Conservation (phyloP, 805 yeast genomes). For the Kregervanrija fluxuum region DNA sequence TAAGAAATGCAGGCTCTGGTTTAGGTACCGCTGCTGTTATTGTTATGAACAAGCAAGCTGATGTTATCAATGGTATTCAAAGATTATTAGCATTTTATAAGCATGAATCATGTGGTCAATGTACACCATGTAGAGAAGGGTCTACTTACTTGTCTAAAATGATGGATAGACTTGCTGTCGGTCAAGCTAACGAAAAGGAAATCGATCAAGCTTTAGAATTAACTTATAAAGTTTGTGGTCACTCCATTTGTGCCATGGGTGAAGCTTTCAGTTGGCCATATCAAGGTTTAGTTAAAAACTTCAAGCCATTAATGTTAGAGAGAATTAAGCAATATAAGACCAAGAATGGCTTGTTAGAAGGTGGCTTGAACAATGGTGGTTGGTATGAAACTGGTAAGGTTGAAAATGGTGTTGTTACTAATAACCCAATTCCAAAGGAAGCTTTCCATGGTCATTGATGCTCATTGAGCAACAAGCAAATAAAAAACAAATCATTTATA, state of each 20-base stretch:
- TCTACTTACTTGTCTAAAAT: constrained; percentile 78
- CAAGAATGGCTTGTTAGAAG: constrained; percentile 30
- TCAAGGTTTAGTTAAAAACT: constrained; percentile 79
- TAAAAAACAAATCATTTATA: background rate
- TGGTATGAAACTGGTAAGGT: constrained; percentile 62
- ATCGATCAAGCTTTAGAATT: constrained; percentile 81
- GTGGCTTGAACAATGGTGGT: constrained; percentile 56
- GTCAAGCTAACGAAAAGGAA: constrained; percentile 76
- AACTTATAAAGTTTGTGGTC: constrained; percentile 84
- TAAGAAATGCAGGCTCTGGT: constrained; percentile 80
- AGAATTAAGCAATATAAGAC: constrained; percentile 59
- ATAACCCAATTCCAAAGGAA: constrained; percentile 45
- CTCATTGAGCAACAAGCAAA: no score
- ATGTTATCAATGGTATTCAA: constrained; percentile 79
- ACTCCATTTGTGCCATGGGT: constrained; percentile 87
- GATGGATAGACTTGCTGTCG: constrained; percentile 75
- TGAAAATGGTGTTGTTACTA: constrained; percentile 56
- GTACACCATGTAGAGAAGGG: constrained; percentile 94
- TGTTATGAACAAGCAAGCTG: constrained; percentile 83
- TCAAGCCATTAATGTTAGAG: constrained; percentile 75
- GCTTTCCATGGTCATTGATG: constrained; percentile 26
- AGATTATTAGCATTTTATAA: constrained; percentile 78
- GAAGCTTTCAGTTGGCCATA: constrained; percentile 95
- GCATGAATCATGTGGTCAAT: constrained; percentile 92
- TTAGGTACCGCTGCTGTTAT: constrained; percentile 91